Conservation (phyloP, 1,284 basidiomycete genomes). For the Ustilago vetiveriae region DNA sequence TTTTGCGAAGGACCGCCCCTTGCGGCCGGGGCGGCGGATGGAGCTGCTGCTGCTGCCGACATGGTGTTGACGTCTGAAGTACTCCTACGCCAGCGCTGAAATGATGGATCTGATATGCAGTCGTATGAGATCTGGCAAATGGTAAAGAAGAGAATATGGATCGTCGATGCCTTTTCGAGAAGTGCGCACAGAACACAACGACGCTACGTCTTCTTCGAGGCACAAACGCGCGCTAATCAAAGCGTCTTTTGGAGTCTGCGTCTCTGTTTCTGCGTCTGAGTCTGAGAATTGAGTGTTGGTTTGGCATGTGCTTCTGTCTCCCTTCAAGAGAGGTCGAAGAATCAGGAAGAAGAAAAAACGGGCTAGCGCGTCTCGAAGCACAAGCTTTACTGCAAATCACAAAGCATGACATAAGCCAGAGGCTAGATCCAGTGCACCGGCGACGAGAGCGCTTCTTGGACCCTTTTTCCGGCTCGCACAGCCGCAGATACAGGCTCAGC, state of each 20-base stretch:
- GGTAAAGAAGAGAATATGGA: too few species aligned
- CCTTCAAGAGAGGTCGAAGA: conserved; percentile 13
- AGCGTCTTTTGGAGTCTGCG: not conserved
- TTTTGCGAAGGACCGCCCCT: conserved; percentile 36
- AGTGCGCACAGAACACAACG: not conserved
- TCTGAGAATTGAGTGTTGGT: conserved; percentile 19
- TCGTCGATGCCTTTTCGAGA: too few species aligned
- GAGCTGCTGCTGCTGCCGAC: conserved; percentile 41
- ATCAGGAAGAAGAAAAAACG: conserved; percentile 32
- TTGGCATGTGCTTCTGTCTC: not conserved
- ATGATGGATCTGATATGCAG: not conserved
- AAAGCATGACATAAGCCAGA: conserved; percentile 24
- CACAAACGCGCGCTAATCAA: not conserved
- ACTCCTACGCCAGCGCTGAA: not conserved
- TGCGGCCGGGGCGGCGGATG: conserved; percentile 37
- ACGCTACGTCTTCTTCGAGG: too few species aligned
- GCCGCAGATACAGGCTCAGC: not conserved
- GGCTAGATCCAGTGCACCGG: too few species aligned
- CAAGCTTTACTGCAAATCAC: too few species aligned
- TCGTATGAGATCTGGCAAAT: too few species aligned
- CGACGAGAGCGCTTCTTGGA: too few species aligned
- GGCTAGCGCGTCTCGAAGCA: not conserved
- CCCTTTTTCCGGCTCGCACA: too few species aligned
- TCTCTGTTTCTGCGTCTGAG: not conserved
- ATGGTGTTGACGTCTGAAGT: conserved; percentile 3